Conservation (phyloP, 768 basidiomycete species). For the Leucocoprinus leucothites region DNA sequence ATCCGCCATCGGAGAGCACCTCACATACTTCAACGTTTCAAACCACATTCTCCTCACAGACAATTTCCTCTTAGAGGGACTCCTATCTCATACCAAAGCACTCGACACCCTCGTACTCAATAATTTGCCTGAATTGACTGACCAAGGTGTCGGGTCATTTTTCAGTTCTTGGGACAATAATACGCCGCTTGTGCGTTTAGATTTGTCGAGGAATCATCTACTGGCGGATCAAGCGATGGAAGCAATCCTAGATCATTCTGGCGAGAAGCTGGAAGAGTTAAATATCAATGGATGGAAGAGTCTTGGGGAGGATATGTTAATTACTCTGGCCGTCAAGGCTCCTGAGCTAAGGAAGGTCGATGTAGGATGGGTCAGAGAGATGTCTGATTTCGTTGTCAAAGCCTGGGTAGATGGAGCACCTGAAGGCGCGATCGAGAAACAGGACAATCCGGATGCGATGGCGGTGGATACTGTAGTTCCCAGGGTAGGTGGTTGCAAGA, state of each 20-base stretch:
- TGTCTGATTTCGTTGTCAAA: conserved; percentile 82
- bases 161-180: conserved; percentile 58
- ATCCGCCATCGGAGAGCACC: conserved; percentile 43
- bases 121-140: conserved; percentile 59
- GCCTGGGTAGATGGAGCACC: conserved; percentile 47
- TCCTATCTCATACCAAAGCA: conserved; percentile 43
- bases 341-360: conserved; percentile 58
- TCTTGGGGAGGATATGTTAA: conserved; percentile 43
- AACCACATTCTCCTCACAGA: conserved; percentile 65
- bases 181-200: conserved; percentile 46
- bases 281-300: conserved; percentile 79
- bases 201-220: conserved; percentile 60
- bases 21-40: conserved; percentile 69
- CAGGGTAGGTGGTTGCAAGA: conserved; percentile 30
- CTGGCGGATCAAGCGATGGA: conserved; percentile 52
- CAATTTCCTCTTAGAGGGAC: conserved; percentile 53
- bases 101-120: conserved; percentile 55
- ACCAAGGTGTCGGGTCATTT: conserved; percentile 65
- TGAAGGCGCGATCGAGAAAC: not conserved
- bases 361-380: conserved; percentile 79
- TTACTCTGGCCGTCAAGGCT: conserved; percentile 28
- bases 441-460: conserved; percentile 11
- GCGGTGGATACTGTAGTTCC: conserved; percentile 12
- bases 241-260: conserved; percentile 69
- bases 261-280: conserved; percentile 50